Base-by-base conservation (phyloP, 164 flowering plant genomes). In the Macadamia tetraphylla region DNA sequence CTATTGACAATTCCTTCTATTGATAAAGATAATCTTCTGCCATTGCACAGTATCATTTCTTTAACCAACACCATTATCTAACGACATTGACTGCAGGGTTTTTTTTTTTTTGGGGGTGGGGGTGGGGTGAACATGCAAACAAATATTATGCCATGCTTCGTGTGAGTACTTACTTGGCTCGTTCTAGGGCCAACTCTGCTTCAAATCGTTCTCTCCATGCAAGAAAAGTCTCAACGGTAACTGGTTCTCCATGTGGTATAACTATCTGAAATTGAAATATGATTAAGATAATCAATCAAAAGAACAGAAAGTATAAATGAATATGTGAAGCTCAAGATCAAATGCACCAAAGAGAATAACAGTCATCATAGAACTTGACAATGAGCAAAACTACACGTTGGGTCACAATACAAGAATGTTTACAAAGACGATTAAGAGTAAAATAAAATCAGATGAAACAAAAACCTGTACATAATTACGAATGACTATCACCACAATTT, bases 181-280 rank as follows among this genome's bases (percentile, higher is more conserved):
- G 86, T 75, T 95, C 95, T 3, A 92, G 81, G 17, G 98, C 99
- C 76, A 92, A 69, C 77, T 92, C 99, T 64, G 98, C 99, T 83
- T 95, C 98, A 84, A 85, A 92, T 65, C 96, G 86, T 67, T 92
- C 99, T 79, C 98, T 88, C 99, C 98, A 95, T 67, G 97, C 93
- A 77, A 88, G 64, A 83, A 95, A 95, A 65, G 95, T 85, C 2
- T 95, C 95, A 75, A 95, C 81, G n/a, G 99, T 95, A 63, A 95
- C 98, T 29, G 96, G 85, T 76, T 95, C 98, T 75, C 99, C 99
- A 84, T 95, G 99, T 53, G 99, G 98, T 49, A 95, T 71, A 76
- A 95, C 74, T 75, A 95, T 68, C 98, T 95, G 80, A 44, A 72
- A 67, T 52, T 42, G 53, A 65, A 52, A 67, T 35, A 67, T 66